These are phyloP conservation scores for Boletus mariae DNA, from an alignment of 1,284 basidiomycete genomes.

Conservation along the genomic window DNA sequence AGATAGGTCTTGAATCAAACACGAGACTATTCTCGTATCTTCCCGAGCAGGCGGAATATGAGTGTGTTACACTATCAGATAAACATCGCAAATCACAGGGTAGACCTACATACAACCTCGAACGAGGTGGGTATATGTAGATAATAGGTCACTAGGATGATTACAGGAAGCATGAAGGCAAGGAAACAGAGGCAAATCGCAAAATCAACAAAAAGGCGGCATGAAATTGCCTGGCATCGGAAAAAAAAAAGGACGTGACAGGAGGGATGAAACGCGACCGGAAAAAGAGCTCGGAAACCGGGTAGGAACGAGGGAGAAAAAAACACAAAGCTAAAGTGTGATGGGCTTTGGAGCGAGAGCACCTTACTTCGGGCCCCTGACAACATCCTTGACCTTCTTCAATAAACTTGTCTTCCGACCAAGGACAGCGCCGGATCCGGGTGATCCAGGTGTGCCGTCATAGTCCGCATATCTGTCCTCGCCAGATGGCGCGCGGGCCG, in stretches of 20 bases:
- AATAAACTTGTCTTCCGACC: conserved; percentile 73
- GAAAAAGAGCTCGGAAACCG: conserved; percentile 5
- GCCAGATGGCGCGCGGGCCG: conserved; percentile 29
- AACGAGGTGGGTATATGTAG: conserved; percentile 32
- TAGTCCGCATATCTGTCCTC: conserved; percentile 46
- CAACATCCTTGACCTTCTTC: conserved; percentile 72
- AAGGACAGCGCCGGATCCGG: conserved; percentile 44
- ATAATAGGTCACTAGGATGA: conserved; percentile 26
- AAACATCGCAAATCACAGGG: conserved; percentile 19
- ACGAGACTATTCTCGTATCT: background rate
- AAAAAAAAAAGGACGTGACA: background rate
- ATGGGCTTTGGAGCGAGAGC: conserved; percentile 3
- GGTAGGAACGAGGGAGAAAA: background rate
- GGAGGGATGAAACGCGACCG: background rate
- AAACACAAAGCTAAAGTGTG: conserved; percentile 3
- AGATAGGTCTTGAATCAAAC: conserved; percentile 1
- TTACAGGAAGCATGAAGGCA: conserved; percentile 31
- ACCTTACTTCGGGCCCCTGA: conserved; percentile 51
- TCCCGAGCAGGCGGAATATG: conserved; percentile 7
- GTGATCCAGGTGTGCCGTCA: conserved; percentile 37
- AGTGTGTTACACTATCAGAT: conserved; percentile 31
- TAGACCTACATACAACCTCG: conserved; percentile 35
- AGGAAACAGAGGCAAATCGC: conserved; percentile 7
- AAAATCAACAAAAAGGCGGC: conserved; percentile 8
- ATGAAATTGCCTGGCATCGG: conserved; percentile 7